Evolutionary conservation across 306 rosid genomes (phyloP).

Genomic region (Cyamopsis tetragonoloba): DNA sequence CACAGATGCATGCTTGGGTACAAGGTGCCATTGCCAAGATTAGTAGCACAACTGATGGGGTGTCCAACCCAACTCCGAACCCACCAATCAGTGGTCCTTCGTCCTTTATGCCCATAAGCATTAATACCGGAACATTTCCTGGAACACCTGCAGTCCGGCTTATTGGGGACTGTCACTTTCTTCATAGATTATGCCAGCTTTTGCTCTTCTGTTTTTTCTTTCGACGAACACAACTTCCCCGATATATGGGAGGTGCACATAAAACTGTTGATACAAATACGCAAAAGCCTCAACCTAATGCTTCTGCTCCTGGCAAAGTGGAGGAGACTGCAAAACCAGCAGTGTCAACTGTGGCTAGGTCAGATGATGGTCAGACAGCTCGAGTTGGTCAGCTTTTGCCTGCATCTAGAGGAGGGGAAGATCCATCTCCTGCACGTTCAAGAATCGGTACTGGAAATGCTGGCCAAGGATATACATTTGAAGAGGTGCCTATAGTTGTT

Average conservation of each 20-base stretch:
- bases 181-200: slow-evolving; percentile 89
- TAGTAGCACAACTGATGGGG: slow-evolving; percentile 80
- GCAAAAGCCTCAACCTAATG: slow-evolving; percentile 63
- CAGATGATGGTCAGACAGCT: slow-evolving; percentile 66
- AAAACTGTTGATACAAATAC: slow-evolving; percentile 62
- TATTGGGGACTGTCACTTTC: slow-evolving; percentile 95
- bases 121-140: slow-evolving; percentile 91
- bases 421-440: slow-evolving; percentile 58
- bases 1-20: slow-evolving; percentile 95
- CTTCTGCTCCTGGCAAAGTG: slow-evolving; percentile 61
- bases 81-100: slow-evolving; percentile 76
- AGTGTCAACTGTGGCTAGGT: slow-evolving; percentile 43
- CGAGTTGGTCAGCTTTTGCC: slow-evolving; percentile 58
- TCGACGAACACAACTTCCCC: slow-evolving; percentile 73
- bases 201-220: slow-evolving; percentile 95
- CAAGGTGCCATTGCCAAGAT: slow-evolving; percentile 95
- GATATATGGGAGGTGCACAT: slow-evolving; percentile 45
- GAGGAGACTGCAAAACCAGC: slow-evolving; percentile 73
- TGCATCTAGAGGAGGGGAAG: slow-evolving; percentile 78
- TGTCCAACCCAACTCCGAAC: slow-evolving; percentile 64
- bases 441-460: slow-evolving; percentile 95
- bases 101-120: slow-evolving; percentile 85
- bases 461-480: slow-evolving; percentile 93
- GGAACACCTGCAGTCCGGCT: slow-evolving; percentile 98
- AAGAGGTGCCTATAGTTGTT: slow-evolving; percentile 59